Evolutionary conservation across 2,329 filamentous ascomycete species (phyloP).

Genomic region (Talaromyces sp.): DNA sequence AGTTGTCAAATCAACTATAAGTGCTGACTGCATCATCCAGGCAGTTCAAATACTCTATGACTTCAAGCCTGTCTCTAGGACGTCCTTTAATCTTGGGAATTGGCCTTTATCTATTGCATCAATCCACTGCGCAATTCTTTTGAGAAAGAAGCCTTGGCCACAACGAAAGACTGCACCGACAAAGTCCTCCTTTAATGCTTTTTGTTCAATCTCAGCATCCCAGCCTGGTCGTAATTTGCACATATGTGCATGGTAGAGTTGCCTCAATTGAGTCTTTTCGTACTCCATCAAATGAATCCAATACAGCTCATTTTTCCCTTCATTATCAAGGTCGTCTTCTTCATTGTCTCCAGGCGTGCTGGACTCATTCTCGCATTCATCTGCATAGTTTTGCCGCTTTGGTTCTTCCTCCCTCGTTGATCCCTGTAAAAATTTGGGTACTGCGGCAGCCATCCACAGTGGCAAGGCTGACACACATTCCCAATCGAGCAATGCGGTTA

Average conservation of each 20-base stretch:
- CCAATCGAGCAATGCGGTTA: conserved; percentile 21
- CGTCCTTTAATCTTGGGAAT: background rate
- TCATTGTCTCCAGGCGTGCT: background rate
- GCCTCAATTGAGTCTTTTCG: conserved; percentile 21
- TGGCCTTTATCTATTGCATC: conserved; percentile 3
- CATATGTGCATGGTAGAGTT: conserved; percentile 20
- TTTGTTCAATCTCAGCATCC: background rate
- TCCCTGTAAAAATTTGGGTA: conserved; percentile 17
- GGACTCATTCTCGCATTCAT: conserved; percentile 1
- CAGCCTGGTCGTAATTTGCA: conserved; percentile 16
- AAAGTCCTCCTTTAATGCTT: background rate
- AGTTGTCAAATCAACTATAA: no score
- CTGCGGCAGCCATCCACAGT: conserved; percentile 21
- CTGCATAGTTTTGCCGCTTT: conserved; percentile 8
- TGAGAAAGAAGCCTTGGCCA: background rate
- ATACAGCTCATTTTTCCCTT: conserved; percentile 14
- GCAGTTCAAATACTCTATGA: background rate
- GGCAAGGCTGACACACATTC: conserved; percentile 23
- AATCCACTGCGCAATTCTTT: background rate
- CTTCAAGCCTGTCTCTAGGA: background rate
- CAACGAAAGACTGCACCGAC: background rate
- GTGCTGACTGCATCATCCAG: background rate
- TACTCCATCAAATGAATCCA: conserved; percentile 21
- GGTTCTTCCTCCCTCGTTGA: conserved; percentile 9
- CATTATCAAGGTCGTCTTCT: background rate